phyloP scores from a whole-genome alignment of 768 basidiomycete species.

The Termitomyces sp. region DNA sequence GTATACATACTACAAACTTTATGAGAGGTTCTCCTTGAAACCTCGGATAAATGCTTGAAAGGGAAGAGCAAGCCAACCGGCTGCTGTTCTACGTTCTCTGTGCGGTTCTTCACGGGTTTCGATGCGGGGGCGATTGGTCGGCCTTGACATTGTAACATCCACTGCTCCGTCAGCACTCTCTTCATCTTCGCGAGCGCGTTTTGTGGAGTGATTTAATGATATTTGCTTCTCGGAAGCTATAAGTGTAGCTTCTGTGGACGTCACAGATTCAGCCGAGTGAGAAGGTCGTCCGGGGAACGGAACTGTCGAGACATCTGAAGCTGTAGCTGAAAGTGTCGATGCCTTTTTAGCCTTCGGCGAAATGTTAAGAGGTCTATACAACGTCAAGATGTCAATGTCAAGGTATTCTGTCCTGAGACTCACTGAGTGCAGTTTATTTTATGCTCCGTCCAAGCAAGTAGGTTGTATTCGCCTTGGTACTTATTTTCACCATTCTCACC shows the following conservation, averaged over 20 bases:
- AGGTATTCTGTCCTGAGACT: neutral
- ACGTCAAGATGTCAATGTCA: neutral
- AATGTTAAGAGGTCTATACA: neutral
- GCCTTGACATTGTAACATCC: slow-evolving; percentile 34
- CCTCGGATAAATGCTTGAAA: slow-evolving; percentile 62
- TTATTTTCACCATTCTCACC: slow-evolving; percentile 38
- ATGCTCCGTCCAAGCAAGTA: slow-evolving; percentile 60
- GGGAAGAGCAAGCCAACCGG: slow-evolving; percentile 60
- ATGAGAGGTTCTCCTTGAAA: slow-evolving; percentile 54
- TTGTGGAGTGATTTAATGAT: slow-evolving; percentile 28
- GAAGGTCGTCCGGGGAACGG: slow-evolving; percentile 16
- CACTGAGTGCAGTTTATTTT: slow-evolving; percentile 40
- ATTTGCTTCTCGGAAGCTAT: slow-evolving; percentile 22
- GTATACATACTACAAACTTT: slow-evolving; percentile 12
- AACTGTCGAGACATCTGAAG: slow-evolving; percentile 8
- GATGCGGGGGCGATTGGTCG: slow-evolving; percentile 47
- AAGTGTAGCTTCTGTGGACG: slow-evolving; percentile 30
- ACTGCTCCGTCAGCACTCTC: slow-evolving; percentile 18
- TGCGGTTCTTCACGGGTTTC: slow-evolving; percentile 39
- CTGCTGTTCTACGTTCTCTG: slow-evolving; percentile 38
- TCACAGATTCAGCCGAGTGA: slow-evolving; percentile 25
- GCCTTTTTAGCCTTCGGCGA: slow-evolving; percentile 4
- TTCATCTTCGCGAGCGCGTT: slow-evolving; percentile 45
- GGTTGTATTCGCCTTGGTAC: slow-evolving; percentile 56
- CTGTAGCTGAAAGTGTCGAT: slow-evolving; percentile 1